phyloP scores from a whole-genome alignment of 2,329 filamentous ascomycete genomes.

The Pseudogymnoascus sp. region DNA sequence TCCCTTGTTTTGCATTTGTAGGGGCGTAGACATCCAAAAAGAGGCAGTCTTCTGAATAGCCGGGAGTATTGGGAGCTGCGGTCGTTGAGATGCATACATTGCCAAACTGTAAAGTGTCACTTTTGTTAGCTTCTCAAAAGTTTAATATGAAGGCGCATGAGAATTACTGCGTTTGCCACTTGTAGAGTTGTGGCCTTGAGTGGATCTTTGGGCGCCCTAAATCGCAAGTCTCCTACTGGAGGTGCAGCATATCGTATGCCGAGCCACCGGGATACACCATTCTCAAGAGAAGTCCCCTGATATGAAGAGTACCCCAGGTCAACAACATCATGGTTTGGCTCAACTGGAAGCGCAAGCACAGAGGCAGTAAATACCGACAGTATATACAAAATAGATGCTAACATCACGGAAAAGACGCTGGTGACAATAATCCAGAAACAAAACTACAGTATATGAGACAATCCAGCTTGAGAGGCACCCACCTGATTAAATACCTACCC shows the following conservation, averaged over 20 bases:
- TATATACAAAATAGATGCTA: background rate
- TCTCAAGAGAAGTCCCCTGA: conserved; percentile 44
- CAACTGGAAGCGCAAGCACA: background rate
- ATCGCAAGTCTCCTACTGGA: conserved; percentile 58
- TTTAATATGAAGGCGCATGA: background rate
- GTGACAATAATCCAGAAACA: background rate
- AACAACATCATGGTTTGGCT: conserved; percentile 34
- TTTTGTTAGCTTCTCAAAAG: background rate
- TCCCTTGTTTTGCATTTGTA: conserved; percentile 36
- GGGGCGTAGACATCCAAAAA: conserved; percentile 60
- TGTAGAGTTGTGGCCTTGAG: conserved; percentile 16
- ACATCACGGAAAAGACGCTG: background rate
- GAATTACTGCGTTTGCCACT: conserved; percentile 22
- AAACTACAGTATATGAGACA: background rate
- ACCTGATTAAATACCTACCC: conserved; percentile 3
- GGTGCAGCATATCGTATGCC: conserved; percentile 68
- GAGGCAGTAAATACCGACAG: background rate
- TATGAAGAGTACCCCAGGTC: conserved; percentile 63
- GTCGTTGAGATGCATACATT: conserved; percentile 22
- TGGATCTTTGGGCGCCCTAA: conserved; percentile 60
- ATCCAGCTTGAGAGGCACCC: background rate
- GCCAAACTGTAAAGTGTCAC: conserved; percentile 18
- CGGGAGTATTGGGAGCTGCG: conserved; percentile 23
- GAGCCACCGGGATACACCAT: conserved; percentile 63
- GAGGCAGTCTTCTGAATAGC: conserved; percentile 58